phyloP scores from a whole-genome alignment of 768 basidiomycete species.

The Suillus brevipes region DNA sequence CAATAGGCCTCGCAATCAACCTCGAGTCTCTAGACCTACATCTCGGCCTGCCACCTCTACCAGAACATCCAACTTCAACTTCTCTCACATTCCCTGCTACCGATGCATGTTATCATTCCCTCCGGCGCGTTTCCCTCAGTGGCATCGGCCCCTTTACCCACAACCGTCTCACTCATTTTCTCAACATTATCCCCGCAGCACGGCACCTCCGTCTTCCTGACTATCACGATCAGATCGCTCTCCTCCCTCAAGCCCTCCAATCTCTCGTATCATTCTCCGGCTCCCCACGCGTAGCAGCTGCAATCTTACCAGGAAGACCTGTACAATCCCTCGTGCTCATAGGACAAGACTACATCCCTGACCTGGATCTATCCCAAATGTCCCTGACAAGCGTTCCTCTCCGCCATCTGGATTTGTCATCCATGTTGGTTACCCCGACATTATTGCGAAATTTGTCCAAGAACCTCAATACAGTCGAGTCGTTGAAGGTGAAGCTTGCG shows the following conservation, averaged over 20 bases:
- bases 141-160: slow-evolving; percentile 41
- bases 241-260: slow-evolving; percentile 48
- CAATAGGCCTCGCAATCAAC: slow-evolving; percentile 36
- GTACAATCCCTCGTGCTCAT: slow-evolving; percentile 56
- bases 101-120: slow-evolving; percentile 41
- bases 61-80: slow-evolving; percentile 45
- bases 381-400: slow-evolving; percentile 49
- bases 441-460: slow-evolving; percentile 57
- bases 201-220: slow-evolving; percentile 50
- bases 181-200: slow-evolving; percentile 41
- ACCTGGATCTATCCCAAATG: slow-evolving; percentile 51
- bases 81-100: slow-evolving; percentile 42
- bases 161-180: slow-evolving; percentile 41
- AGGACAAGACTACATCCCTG: slow-evolving; percentile 57
- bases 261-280: slow-evolving; percentile 58
- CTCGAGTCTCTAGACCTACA: slow-evolving; percentile 59
- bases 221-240: slow-evolving; percentile 41
- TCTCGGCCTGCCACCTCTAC: slow-evolving; percentile 45
- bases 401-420: slow-evolving; percentile 56
- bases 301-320: slow-evolving; percentile 60
- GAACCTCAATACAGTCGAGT: slow-evolving; percentile 50
- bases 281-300: slow-evolving; percentile 56
- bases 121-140: slow-evolving; percentile 44
- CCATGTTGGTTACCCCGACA: slow-evolving; percentile 57
- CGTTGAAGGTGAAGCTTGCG: slow-evolving; percentile 56